Evolutionary conservation across 768 basidiomycete genomes (phyloP).

Genomic region (Boletus tylopilopsis): DNA sequence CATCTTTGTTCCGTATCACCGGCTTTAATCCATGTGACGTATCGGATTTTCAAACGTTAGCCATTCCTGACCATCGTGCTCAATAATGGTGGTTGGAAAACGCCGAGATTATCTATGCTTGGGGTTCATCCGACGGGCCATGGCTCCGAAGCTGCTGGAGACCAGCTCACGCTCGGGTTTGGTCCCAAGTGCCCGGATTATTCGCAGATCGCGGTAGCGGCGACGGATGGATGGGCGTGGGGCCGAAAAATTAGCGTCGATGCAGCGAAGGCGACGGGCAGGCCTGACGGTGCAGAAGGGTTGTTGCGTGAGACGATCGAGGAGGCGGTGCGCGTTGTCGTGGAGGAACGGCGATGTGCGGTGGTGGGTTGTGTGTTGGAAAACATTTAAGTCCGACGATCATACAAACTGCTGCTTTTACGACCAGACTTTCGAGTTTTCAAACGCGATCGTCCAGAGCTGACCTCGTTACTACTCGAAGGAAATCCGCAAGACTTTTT

Average conservation of each 20-base stretch:
- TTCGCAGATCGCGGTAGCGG: slow-evolving; percentile 59
- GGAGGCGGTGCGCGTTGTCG: slow-evolving; percentile 54
- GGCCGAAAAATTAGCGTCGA: slow-evolving; percentile 36
- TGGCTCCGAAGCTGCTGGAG: slow-evolving; percentile 43
- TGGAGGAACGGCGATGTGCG: slow-evolving; percentile 58
- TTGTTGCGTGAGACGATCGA: slow-evolving; percentile 33
- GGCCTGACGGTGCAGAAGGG: slow-evolving; percentile 16
- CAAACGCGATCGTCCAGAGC: too few relatives aligned
- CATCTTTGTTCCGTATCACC: neutral
- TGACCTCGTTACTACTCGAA: too few relatives aligned
- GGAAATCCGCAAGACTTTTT: too few relatives aligned
- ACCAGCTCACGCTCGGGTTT: slow-evolving; percentile 58
- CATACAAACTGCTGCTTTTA: too few relatives aligned
- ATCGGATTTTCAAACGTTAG: too few relatives aligned
- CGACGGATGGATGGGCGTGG: slow-evolving; percentile 68
- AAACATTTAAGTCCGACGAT: too few relatives aligned
- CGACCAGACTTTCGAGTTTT: too few relatives aligned
- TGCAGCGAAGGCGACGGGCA: slow-evolving; percentile 11
- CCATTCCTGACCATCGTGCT: slow-evolving; percentile 69
- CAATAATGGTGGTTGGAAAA: slow-evolving; percentile 72
- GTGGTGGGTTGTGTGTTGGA: slow-evolving; percentile 61
- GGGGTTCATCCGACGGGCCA: slow-evolving; percentile 58
- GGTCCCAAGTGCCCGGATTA: slow-evolving; percentile 62
- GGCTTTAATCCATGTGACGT: neutral
- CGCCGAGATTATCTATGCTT: slow-evolving; percentile 62